Base-by-base conservation (phyloP, 805 yeast genomes). In the Tetrapisispora namnaoensis region DNA sequence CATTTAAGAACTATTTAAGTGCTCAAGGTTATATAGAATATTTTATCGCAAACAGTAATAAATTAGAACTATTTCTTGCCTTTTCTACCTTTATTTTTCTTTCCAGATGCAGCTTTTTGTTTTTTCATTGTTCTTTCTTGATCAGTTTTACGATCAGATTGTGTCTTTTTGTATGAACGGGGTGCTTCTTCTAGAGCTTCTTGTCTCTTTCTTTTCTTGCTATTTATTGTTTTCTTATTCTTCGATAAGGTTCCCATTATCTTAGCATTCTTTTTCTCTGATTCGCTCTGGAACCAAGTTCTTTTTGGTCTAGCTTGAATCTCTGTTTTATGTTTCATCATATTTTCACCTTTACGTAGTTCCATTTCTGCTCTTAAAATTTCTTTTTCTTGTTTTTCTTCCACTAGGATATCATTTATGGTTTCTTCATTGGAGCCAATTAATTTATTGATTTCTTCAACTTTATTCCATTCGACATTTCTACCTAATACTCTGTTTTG, bases 331-430 rank as follows among this genome's bases (percentile, higher is more conserved):
- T 86, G 89, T 61, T 78, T 83, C 53, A 93, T 69, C 64, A 93
- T 58, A 66, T 93, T 93, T 59, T 84, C 85, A 49, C 95, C 95
- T 66, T 85, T 87, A 54, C 76, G 77, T 43, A 91, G 67, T 64
- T 93, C 93, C 85, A 88, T 83, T 70, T 93, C 99, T 1, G 97
- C 98, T 48, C 78, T 78, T 28, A 87, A 65, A 45, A 91, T 72
- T 63, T 88, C 95, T 68, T 91, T 91, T 57, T 86, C 95, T 55
- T 79, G 78, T 66, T 88, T 83, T 65, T 93, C 99, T 65, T 91
- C 97, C 4, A 75, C 82, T 49, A 89, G 67, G 48, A 93, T 84
- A 57, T 89, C 96, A 38, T 80, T 80, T 40, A 93, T 74, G 2
- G 76, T 71, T 1, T 72, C 79, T 20, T 71, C 65, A 67, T 85